phyloP scores from a whole-genome alignment of 495 filamentous ascomycete genomes.

The Chaetomium cochliodes region DNA sequence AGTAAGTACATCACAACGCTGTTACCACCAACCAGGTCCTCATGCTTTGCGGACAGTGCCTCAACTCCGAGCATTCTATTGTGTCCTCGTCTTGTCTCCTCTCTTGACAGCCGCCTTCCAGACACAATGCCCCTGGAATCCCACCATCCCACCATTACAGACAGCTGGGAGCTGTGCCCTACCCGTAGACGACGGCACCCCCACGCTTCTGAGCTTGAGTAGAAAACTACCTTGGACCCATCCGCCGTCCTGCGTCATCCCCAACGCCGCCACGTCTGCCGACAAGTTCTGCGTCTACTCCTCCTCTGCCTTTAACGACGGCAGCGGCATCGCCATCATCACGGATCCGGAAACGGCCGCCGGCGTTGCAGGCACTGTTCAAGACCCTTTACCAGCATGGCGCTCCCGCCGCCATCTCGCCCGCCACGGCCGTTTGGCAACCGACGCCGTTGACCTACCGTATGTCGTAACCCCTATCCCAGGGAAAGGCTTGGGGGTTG shows the following conservation, averaged over 20 bases:
- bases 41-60: not conserved
- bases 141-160: constrained; percentile 3
- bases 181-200: not conserved
- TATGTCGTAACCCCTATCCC: not conserved
- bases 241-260: not conserved
- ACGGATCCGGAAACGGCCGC: constrained; percentile 13
- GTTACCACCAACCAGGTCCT: not conserved
- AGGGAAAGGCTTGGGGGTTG: not conserved
- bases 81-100: not conserved
- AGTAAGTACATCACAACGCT: not conserved
- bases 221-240: not conserved
- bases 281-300: not conserved
- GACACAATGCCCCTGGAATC: constrained; percentile 22
- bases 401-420: constrained; percentile 18
- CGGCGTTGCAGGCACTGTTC: constrained; percentile 25
- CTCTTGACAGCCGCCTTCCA: not conserved
- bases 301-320: not conserved
- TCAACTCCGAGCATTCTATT: not conserved
- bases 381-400: constrained; percentile 27
- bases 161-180: constrained; percentile 5
- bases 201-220: not conserved
- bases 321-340: not conserved
- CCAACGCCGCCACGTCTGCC: not conserved
- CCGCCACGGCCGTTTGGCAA: constrained; percentile 15
- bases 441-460: not conserved